Percentiles rank a stretch among this genome's conserved stretches.
Conservation (phyloP, 495 filamentous ascomycete genomes). For the Talaromyces adpressus region DNA sequence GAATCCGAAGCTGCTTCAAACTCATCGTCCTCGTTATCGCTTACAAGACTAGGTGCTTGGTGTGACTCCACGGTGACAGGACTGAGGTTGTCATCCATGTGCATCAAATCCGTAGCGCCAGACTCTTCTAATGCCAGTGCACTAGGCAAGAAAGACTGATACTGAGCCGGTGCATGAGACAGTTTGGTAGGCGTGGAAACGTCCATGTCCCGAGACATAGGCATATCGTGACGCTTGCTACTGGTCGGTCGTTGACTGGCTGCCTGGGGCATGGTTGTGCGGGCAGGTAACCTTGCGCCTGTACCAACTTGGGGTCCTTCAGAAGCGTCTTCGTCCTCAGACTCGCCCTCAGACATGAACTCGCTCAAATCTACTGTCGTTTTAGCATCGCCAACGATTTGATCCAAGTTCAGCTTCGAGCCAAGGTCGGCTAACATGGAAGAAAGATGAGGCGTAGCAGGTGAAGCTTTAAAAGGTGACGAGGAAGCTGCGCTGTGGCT, state of each 20-base stretch:
- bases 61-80: slow-evolving; percentile 76
- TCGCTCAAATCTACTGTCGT: slow-evolving; percentile 19
- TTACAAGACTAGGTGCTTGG: slow-evolving; percentile 75
- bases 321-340: slow-evolving; percentile 16
- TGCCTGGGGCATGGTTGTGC: slow-evolving; percentile 49
- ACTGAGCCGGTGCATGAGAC: slow-evolving; percentile 25
- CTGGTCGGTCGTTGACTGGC: slow-evolving; percentile 43
- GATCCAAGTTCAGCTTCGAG: slow-evolving; percentile 53
- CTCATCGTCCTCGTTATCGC: slow-evolving; percentile 76
- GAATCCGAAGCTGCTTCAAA: slow-evolving; percentile 45
- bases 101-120: slow-evolving; percentile 42
- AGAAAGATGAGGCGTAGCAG: slow-evolving; percentile 70
- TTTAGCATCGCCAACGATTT: slow-evolving; percentile 37
- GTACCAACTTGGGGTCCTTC: slow-evolving; percentile 13
- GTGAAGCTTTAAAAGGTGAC: slow-evolving; percentile 48
- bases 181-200: slow-evolving; percentile 26
- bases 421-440: slow-evolving; percentile 59
- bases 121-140: slow-evolving; percentile 27
- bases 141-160: slow-evolving; percentile 15
- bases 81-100: slow-evolving; percentile 56
- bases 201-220: slow-evolving; percentile 20
- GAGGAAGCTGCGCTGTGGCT: slow-evolving; percentile 8
- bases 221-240: slow-evolving; percentile 44
- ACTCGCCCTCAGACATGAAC: slow-evolving; percentile 24
- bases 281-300: slow-evolving; percentile 43